Percentiles rank a stretch among this genome's conserved stretches.
These are phyloP conservation scores for Venturia nashicola DNA, from an alignment of 2,329 filamentous ascomycete species.

Conservation along the genomic window DNA sequence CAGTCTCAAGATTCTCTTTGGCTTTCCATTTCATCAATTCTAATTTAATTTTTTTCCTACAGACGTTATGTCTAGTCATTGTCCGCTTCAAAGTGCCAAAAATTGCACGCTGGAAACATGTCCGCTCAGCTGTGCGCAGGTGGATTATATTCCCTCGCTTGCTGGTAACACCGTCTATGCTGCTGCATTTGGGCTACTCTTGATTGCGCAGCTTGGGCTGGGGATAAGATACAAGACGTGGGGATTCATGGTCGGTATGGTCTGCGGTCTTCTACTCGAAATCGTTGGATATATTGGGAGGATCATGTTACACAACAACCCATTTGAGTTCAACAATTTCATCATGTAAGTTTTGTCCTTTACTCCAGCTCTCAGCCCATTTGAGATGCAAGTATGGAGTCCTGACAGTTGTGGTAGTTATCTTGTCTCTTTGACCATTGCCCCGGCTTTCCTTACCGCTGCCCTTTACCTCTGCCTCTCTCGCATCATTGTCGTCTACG, in stretches of 20 bases:
- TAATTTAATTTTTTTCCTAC: neutral
- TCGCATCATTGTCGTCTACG: constrained; percentile 27
- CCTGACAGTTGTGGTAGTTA: neutral
- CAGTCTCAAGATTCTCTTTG: neutral
- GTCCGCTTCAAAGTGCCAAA: neutral
- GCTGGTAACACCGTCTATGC: constrained; percentile 41
- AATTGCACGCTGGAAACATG: constrained; percentile 29
- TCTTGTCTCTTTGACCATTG: constrained; percentile 46
- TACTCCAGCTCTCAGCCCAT: neutral
- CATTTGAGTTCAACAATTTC: constrained; percentile 37
- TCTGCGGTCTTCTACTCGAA: constrained; percentile 37
- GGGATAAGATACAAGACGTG: constrained; percentile 42
- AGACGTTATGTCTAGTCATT: neutral
- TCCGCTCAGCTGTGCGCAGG: constrained; percentile 34
- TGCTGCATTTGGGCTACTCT: constrained; percentile 37
- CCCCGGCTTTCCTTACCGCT: constrained; percentile 45
- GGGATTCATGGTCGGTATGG: constrained; percentile 40
- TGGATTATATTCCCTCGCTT: constrained; percentile 42
- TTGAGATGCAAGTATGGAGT: neutral
- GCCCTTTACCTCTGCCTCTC: constrained; percentile 54
- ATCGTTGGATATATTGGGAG: constrained; percentile 44
- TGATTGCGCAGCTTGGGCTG: constrained; percentile 35
- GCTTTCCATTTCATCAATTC: neutral
- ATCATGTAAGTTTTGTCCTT: constrained; percentile 30
- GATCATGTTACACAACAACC: constrained; percentile 40